phyloP scores from a whole-genome alignment of 805 yeast genomes.

The Sugiyamaella qingdaonensis region DNA sequence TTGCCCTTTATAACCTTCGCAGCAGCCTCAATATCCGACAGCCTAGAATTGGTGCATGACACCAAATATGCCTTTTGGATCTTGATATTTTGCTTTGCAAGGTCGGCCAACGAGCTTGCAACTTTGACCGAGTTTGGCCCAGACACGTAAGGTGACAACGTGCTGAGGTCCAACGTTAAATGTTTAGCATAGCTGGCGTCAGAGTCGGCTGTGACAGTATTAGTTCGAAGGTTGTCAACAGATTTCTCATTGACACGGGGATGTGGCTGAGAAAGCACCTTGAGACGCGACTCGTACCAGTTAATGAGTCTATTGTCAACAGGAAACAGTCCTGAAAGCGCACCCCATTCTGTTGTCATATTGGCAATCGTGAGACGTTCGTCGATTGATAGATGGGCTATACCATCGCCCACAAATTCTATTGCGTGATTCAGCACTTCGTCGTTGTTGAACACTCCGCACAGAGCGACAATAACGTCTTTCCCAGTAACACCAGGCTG shows the following conservation, averaged over 20 bases:
- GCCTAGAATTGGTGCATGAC: conserved; percentile 95
- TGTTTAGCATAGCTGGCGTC: conserved; percentile 89
- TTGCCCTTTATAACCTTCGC: conserved; percentile 80
- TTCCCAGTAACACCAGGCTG: conserved; percentile 91
- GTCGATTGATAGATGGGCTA: conserved; percentile 66
- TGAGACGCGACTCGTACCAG: conserved; percentile 69
- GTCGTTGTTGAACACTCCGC: conserved; percentile 88
- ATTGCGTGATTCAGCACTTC: conserved; percentile 92
- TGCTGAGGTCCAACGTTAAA: conserved; percentile 69
- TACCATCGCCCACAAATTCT: conserved; percentile 84
- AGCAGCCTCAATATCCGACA: conserved; percentile 90
- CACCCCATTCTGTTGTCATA: conserved; percentile 99
- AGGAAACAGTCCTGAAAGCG: conserved; percentile 95
- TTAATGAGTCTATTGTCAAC: conserved; percentile 73
- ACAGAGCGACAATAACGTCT: conserved; percentile 92
- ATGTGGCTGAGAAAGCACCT: conserved; percentile 62
- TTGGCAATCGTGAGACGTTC: conserved; percentile 90
- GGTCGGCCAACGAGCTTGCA: conserved; percentile 69
- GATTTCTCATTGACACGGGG: conserved; percentile 72
- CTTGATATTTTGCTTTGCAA: conserved; percentile 66
- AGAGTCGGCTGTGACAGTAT: conserved; percentile 52
- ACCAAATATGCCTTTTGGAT: conserved; percentile 94
- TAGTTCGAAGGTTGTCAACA: conserved; percentile 48
- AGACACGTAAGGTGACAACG: conserved; percentile 82
- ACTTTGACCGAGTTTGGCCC: conserved; percentile 98